These are phyloP conservation scores for Dactylellina cionopaga DNA, from an alignment of 2,329 filamentous ascomycete species.

Conservation along the genomic window DNA sequence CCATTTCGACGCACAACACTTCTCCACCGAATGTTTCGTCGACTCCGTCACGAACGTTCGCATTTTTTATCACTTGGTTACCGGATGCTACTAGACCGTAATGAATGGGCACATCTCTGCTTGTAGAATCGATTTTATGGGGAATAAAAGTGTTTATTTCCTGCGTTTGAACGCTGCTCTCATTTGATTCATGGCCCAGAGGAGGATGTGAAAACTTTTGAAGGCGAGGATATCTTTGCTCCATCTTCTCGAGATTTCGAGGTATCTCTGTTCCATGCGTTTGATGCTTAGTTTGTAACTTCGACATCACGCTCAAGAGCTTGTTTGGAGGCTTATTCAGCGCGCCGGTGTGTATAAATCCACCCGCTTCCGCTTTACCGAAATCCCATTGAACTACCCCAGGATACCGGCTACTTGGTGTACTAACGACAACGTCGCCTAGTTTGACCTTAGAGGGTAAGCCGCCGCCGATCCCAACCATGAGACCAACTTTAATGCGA, in stretches of 20 bases:
- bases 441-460: slow-evolving; percentile 52
- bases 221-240: background rate
- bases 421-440: slow-evolving; percentile 7
- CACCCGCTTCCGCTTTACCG: background rate
- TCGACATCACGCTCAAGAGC: background rate
- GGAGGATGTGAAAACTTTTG: no score
- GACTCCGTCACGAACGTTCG: no score
- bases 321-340: background rate
- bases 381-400: no score
- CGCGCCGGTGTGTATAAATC: background rate
- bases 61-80: no score
- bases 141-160: no score
- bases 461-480: slow-evolving; percentile 63
- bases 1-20: no score
- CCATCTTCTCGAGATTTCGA: background rate
- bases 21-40: no score
- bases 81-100: no score
- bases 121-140: no score
- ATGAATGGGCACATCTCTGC: no score
- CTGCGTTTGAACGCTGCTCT: no score
- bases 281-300: background rate
- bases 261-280: slow-evolving; percentile 12
- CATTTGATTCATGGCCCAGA: no score
- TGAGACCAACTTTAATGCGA: slow-evolving; percentile 60
- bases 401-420: background rate